Base-by-base conservation (phyloP, 2,329 filamentous ascomycete species). In the Periconia sp. region DNA sequence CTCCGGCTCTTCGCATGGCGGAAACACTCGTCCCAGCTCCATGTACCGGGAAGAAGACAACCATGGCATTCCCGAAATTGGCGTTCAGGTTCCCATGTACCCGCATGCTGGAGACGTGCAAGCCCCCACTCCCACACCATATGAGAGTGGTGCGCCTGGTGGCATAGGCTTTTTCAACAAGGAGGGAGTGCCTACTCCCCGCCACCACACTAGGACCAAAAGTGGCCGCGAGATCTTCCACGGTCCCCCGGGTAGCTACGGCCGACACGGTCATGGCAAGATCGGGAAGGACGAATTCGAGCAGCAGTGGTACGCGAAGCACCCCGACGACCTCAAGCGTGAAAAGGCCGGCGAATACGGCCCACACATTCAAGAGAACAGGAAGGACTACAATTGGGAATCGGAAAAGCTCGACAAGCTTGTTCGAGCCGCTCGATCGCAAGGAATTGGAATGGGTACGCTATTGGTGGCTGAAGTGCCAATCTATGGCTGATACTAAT, bases 51-150 rank as follows among this genome's bases (percentile, higher is more conserved):
- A 71, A 28, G 87, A 87, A 13, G 88, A 92, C 32, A 88, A 94
- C 52, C 85, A 91, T 41, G 92, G 92, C 16, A 96, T 96, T 58
- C 92, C 92, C 2, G 89, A 95, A 65, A 94, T 96, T 56, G 92
- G 92, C 34, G 84, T 89, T 61, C 87, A 92, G 63, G 92, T 99
- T 26, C 94, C 94, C 36, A 94, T 99, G 89, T 87, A 94, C 65
- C 88, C 86, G 39, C 84, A 94, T 66, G 89, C 94, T 30, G 94
- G 94, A 49, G 92, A 97, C 66, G 94, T 97, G 8, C 94, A 99
- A 73, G 94, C 94, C 11, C 94, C 94, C 2, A 94, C 92, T 2
- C 91, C 92, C 1, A 82, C 84, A 2, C 86, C 85, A 7, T 75
- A 71, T 46, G 61, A 64, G 18, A 56, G 69, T 37, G 63, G 67